Percentiles rank a stretch among this genome's conserved stretches.
Evolutionary conservation across 2,329 filamentous ascomycete genomes (phyloP).

Genomic region (Aspergillus brunneoviolaceus): DNA sequence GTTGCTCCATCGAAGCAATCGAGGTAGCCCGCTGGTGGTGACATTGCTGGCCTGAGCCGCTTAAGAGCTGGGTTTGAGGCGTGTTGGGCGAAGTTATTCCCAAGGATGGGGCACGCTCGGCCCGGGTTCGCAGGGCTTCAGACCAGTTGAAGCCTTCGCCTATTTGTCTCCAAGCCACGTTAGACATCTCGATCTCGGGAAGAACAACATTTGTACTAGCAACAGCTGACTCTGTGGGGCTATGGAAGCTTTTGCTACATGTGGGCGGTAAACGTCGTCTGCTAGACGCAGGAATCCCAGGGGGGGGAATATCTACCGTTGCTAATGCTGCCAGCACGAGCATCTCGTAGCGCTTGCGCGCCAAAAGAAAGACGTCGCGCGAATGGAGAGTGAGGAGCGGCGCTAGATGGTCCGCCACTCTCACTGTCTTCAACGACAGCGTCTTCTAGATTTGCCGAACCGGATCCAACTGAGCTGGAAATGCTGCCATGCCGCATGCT

Average conservation of each 20-base stretch:
- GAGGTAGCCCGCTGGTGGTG: slow-evolving; percentile 43
- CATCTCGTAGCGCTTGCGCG: slow-evolving; percentile 71
- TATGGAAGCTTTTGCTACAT: slow-evolving; percentile 22
- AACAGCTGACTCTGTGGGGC: slow-evolving; percentile 26
- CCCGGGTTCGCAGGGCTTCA: slow-evolving; percentile 88
- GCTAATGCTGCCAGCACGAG: slow-evolving; percentile 64
- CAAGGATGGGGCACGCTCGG: slow-evolving; percentile 68
- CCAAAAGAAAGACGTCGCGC: slow-evolving; percentile 87
- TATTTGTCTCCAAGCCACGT: slow-evolving; percentile 52
- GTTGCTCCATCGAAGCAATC: slow-evolving; percentile 57
- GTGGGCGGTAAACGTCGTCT: slow-evolving; percentile 28
- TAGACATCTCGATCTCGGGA: slow-evolving; percentile 42
- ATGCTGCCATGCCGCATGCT: slow-evolving; percentile 63
- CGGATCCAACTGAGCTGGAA: slow-evolving; percentile 58
- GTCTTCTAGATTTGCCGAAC: slow-evolving; percentile 42
- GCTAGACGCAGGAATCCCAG: slow-evolving; percentile 26
- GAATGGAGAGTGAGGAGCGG: slow-evolving; percentile 65
- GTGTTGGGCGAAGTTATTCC: slow-evolving; percentile 31
- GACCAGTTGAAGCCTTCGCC: slow-evolving; percentile 97
- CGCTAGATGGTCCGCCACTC: slow-evolving; percentile 55
- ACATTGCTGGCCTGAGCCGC: slow-evolving; percentile 47
- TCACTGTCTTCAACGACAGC: slow-evolving; percentile 66
- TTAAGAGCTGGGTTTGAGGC: slow-evolving; percentile 40
- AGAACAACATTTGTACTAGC: slow-evolving; percentile 39
- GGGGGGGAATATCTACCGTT: slow-evolving; percentile 59